Conservation (phyloP, 2,329 filamentous ascomycete genomes). For the Scedosporium minutisporum region DNA sequence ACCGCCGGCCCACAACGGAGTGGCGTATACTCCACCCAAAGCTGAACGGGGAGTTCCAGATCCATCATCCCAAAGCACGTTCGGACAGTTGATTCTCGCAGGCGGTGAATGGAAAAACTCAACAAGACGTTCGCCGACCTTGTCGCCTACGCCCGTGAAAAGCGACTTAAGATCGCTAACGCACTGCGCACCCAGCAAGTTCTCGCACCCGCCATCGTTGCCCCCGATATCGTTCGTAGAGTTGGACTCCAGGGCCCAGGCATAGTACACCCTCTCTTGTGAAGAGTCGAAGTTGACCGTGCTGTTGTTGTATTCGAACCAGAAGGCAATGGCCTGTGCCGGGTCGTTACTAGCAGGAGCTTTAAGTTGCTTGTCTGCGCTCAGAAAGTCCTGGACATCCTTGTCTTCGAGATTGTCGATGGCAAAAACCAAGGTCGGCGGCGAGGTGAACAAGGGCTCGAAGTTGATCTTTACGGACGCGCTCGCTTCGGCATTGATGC, state of each 20-base stretch:
- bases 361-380: too few species aligned
- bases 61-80: too few species aligned
- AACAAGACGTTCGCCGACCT: too few species aligned
- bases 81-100: too few species aligned
- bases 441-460: slow-evolving; percentile 3
- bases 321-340: slow-evolving; percentile 6
- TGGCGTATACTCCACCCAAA: too few species aligned
- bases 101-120: too few species aligned
- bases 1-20: too few species aligned
- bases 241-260: slow-evolving; percentile 6
- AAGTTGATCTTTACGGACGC: background rate
- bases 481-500: background rate
- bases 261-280: slow-evolving; percentile 6
- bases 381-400: slow-evolving; percentile 1
- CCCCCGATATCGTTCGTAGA: slow-evolving; percentile 5
- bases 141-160: too few species aligned
- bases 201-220: slow-evolving; percentile 6
- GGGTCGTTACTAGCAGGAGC: background rate
- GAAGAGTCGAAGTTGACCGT: background rate
- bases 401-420: slow-evolving; percentile 5
- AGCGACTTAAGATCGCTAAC: background rate
- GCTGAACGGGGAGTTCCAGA: too few species aligned
- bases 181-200: slow-evolving; percentile 4
- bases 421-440: slow-evolving; percentile 6
- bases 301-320: slow-evolving; percentile 3